Evolutionary conservation across 345 rosid species (phyloP).

Genomic region (Euphorbia lathyris): DNA sequence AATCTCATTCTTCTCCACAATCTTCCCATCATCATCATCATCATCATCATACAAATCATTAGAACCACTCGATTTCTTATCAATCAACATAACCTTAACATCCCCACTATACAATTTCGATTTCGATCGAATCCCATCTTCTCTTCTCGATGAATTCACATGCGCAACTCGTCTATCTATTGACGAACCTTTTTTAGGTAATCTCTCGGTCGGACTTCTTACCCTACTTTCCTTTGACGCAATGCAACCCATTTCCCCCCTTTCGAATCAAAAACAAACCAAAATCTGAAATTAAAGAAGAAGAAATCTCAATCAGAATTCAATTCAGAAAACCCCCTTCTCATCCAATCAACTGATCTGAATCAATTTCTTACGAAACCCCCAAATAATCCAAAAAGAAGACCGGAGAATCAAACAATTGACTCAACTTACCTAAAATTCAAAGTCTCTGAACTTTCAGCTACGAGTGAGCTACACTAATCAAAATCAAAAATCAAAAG

Average conservation of each 20-base stretch:
- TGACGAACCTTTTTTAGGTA: conserved; percentile 45
- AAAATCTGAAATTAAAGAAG: neutral
- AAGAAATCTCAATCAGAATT: neutral
- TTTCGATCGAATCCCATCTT: conserved; percentile 41
- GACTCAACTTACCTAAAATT: conserved; percentile 9
- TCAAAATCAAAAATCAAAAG: neutral
- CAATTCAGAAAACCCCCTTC: neutral
- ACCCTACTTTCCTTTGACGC: conserved; percentile 54
- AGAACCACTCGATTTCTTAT: conserved; percentile 49
- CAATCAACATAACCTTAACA: conserved; percentile 49
- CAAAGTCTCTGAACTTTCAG: conserved; percentile 23
- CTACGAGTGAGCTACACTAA: conserved; percentile 1
- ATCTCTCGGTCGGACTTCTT: conserved; percentile 46
- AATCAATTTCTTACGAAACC: conserved; percentile 10
- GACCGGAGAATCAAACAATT: neutral
- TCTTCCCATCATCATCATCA: too few species aligned
- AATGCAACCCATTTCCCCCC: conserved; percentile 67
- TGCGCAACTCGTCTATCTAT: conserved; percentile 54
- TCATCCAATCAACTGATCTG: neutral
- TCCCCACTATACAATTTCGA: conserved; percentile 41
- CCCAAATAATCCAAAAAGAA: conserved; percentile 25
- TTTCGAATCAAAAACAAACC: conserved; percentile 13
- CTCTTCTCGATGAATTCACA: conserved; percentile 59
- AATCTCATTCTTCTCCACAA: conserved; percentile 37
- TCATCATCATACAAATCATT: conserved; percentile 44